Conservation (phyloP, 257 asterid genomes). For the Nicotiana tomentosiformis region DNA sequence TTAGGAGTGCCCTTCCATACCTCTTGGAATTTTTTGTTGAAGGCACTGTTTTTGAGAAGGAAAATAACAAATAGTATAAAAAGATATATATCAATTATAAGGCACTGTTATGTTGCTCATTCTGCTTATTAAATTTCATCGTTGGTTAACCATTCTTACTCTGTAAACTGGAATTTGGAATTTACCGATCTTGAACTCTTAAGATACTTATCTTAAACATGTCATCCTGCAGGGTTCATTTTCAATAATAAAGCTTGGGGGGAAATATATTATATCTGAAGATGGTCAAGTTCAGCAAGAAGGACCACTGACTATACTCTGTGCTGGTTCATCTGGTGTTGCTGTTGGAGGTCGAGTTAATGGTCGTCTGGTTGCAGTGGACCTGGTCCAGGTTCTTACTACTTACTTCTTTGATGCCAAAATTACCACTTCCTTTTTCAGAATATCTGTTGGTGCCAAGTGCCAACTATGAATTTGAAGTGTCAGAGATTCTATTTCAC, state of each 20-base stretch:
- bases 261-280: not conserved
- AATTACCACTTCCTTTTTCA: not conserved
- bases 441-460: not conserved
- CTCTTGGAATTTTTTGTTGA: not conserved
- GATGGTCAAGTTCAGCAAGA: not conserved
- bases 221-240: not conserved
- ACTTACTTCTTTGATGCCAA: not conserved
- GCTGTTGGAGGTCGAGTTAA: not conserved
- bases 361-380: conserved; percentile 9
- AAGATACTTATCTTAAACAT: not conserved
- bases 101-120: not conserved
- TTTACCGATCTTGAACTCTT: not conserved
- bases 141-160: not conserved
- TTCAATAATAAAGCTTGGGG: not conserved
- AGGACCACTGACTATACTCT: not conserved
- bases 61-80: too few relatives aligned
- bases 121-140: not conserved
- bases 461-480: not conserved
- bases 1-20: not conserved
- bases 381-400: not conserved
- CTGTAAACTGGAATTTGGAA: not conserved
- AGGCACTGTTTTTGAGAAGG: not conserved
- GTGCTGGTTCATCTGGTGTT: not conserved
- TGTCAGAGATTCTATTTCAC: not conserved
- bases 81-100: too few relatives aligned